Evolutionary conservation across 345 rosid genomes (phyloP).

Genomic region (Lepidium didymum): DNA sequence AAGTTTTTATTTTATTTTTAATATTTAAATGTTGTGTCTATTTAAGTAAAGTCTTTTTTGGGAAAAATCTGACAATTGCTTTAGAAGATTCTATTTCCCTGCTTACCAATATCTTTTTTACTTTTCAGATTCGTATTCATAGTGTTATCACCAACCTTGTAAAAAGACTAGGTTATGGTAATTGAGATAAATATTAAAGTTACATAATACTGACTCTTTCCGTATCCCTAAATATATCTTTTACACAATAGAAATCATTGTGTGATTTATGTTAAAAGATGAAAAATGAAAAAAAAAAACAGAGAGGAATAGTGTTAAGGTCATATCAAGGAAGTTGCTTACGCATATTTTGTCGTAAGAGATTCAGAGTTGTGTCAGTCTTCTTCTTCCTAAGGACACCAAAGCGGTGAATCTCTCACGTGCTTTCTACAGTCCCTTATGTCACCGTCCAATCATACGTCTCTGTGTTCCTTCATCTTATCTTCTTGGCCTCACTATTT

Average conservation of each 20-base stretch:
- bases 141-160: background rate
- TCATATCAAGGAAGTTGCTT: constrained; percentile 24
- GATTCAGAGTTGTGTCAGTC: constrained; percentile 27
- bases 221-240: background rate
- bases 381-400: constrained; percentile 6
- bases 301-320: constrained; percentile 17
- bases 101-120: constrained; percentile 6
- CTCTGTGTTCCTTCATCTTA: background rate
- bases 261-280: background rate
- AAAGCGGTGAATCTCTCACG: constrained; percentile 27
- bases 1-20: background rate
- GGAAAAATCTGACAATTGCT: constrained; percentile 24
- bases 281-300: background rate
- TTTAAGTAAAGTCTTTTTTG: background rate
- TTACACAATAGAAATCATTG: background rate
- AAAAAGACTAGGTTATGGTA: too few species aligned
- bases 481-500: background rate
- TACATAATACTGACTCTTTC: constrained; percentile 18
- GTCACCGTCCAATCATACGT: constrained; percentile 29
- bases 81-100: constrained; percentile 25
- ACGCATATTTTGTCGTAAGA: constrained; percentile 21
- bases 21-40: background rate
- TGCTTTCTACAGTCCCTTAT: constrained; percentile 27
- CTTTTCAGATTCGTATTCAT: background rate
- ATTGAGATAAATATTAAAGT: too few species aligned